Percentiles rank a stretch among this genome's conserved stretches.
Conservation (phyloP, 352 stramenopile species). For the Phytophthora citricola region DNA sequence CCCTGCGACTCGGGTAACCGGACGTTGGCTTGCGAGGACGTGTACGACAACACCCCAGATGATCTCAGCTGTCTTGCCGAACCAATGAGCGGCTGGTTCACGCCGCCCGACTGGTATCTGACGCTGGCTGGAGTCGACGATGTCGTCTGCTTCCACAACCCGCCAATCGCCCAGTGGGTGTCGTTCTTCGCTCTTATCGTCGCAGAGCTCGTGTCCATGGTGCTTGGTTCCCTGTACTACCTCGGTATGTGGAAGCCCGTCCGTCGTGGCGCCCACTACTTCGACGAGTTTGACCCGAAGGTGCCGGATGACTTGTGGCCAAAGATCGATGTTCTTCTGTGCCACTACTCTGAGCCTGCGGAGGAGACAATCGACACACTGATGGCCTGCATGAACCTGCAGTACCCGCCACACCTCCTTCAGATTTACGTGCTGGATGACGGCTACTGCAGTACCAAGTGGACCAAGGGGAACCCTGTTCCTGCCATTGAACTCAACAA, state of each 20-base stretch:
- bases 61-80: conserved; percentile 53
- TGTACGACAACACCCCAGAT: conserved; percentile 68
- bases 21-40: conserved; percentile 60
- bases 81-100: conserved; percentile 76
- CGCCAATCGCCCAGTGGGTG: conserved; percentile 79
- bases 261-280: conserved; percentile 87
- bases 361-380: conserved; percentile 89
- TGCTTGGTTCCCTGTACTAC: conserved; percentile 84
- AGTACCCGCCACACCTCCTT: conserved; percentile 88
- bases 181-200: conserved; percentile 79
- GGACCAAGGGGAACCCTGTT: conserved; percentile 77
- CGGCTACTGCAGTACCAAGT: conserved; percentile 86
- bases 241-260: conserved; percentile 92
- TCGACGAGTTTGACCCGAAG: conserved; percentile 86
- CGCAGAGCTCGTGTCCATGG: conserved; percentile 71
- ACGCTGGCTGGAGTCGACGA: conserved; percentile 74
- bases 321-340: conserved; percentile 85
- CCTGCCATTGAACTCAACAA: conserved; percentile 82
- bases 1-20: conserved; percentile 68
- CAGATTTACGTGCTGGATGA: conserved; percentile 90
- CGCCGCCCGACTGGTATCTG: conserved; percentile 80
- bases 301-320: conserved; percentile 86
- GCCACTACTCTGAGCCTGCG: conserved; percentile 83
- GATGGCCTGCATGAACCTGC: conserved; percentile 87
- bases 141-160: conserved; percentile 80